Evolutionary conservation across 768 basidiomycete genomes (phyloP).

Genomic region (Leccinum broughii): DNA sequence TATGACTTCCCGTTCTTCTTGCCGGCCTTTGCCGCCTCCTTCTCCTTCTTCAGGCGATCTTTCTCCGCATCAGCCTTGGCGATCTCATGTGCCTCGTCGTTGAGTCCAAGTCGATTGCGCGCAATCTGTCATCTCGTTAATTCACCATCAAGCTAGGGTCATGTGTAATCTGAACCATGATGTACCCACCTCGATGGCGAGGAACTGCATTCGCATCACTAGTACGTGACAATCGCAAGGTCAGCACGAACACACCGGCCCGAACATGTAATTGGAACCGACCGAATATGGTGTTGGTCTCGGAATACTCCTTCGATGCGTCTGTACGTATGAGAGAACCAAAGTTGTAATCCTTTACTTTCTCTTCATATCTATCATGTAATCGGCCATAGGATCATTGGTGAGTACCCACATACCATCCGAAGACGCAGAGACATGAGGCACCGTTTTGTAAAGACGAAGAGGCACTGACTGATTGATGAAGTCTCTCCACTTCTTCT

Average conservation of each 20-base stretch:
- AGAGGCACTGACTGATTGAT: conserved; percentile 59
- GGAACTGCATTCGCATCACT: conserved; percentile 61
- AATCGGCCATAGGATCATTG: background rate
- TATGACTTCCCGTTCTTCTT: conserved; percentile 38
- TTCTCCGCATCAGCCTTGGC: conserved; percentile 67
- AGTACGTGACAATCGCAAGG: conserved; percentile 1
- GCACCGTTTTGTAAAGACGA: background rate
- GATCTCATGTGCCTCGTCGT: conserved; percentile 80
- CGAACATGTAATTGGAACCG: conserved; percentile 18
- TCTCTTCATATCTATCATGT: conserved; percentile 74
- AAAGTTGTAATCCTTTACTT: conserved; percentile 93
- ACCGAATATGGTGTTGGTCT: conserved; percentile 96
- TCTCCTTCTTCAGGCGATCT: conserved; percentile 58
- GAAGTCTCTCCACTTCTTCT: conserved; percentile 89
- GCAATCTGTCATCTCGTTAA: conserved; percentile 60
- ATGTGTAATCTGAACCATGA: conserved; percentile 9
- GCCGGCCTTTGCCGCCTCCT: conserved; percentile 47
- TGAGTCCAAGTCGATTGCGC: conserved; percentile 87
- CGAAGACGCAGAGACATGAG: background rate
- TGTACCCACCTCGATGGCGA: conserved; percentile 76
- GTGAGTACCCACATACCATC: conserved; percentile 12
- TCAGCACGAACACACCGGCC: conserved; percentile 10
- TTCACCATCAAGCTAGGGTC: background rate
- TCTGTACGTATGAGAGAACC: conserved; percentile 90
- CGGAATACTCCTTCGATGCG: conserved; percentile 76